Percentiles rank a stretch among this genome's conserved stretches.
Evolutionary conservation across 225 moss, liverwort and hornwort genomes (phyloP).

Genomic region (Ulota crispa): DNA sequence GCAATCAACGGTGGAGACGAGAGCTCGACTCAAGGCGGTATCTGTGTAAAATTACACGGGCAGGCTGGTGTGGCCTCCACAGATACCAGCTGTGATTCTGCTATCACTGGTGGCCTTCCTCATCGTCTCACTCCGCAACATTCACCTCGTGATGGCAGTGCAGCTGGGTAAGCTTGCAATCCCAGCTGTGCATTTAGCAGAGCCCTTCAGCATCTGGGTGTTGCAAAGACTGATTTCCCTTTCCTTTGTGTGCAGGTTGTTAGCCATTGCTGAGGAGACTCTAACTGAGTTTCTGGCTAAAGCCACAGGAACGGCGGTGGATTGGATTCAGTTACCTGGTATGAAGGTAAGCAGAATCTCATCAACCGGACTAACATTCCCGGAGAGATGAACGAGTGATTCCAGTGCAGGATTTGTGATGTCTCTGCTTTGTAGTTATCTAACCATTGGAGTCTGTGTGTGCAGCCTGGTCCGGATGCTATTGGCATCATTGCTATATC

Average conservation of each 20-base stretch:
- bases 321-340: constrained; percentile 99
- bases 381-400: too few species aligned
- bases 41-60: constrained; percentile 61
- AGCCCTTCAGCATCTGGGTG: neutral
- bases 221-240: neutral
- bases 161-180: constrained; percentile 51
- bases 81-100: constrained; percentile 70
- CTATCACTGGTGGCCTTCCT: constrained; percentile 59
- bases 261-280: constrained; percentile 96
- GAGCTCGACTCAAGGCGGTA: constrained; percentile 67
- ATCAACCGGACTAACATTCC: too few species aligned
- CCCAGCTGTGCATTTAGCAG: neutral
- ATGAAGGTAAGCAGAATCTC: constrained; percentile 71
- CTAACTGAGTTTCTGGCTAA: constrained; percentile 95
- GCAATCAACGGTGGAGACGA: constrained; percentile 57
- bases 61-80: constrained; percentile 74
- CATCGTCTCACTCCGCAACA: constrained; percentile 65
- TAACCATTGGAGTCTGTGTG: neutral
- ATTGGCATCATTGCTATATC: constrained; percentile 99
- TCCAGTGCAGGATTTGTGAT: too few species aligned
- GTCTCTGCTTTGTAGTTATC: neutral
- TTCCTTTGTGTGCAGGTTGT: constrained; percentile 52
- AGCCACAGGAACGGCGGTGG: constrained; percentile 99
- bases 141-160: constrained; percentile 64
- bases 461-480: constrained; percentile 99